Base-by-base conservation (phyloP, 306 rosid species). In the Begonia masoniana region DNA sequence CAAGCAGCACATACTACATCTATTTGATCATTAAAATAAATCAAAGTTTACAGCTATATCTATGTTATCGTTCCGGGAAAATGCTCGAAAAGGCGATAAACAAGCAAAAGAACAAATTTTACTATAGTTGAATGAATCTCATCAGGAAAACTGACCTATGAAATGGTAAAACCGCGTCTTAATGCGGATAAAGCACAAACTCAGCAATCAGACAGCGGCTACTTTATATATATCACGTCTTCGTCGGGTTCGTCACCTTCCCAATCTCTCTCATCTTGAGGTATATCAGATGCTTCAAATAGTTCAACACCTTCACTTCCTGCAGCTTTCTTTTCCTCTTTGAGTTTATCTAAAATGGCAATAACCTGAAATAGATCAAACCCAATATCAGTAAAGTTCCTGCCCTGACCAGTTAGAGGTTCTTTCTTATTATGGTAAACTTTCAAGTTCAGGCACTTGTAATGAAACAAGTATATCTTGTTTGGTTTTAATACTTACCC, bases 291-390 rank as follows among this genome's bases (percentile, higher is more conserved):
- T 55, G 77, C 58, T 66, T 78, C 82, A 8, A 56, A 50, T 54
- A 61, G 69, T 43, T 68, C 81, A 48, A 55, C 49, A 9, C 62
- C 75, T 68, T 68, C 58, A 26, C 17, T 51, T 23, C 54, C 74
- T 10, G 21, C 1, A 39, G 15, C 59, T 47, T 49, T 73, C 50
- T 77, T 70, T 41, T 83, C 94, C 26, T 81, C 65, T 76, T 91
- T 91, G 62, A 91, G 77, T 68, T 68, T 75, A 68, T 91, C 96
- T 56, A 81, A 72, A 56, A 91, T 79, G 65, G 92, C 88, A 73
- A 91, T 83, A 56, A 91, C 96, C 96, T 86, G 91, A 56, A 71
- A 66, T 43, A 21, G 49, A 64, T 59, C 64, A 62, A 59, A 41
- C 21, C 41, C 45, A 52, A 31, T 31, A 31, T 31, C 39, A 31